A percentile compares a stretch with the other conserved stretches of the same genome.
These are phyloP conservation scores for Citrus inodora DNA, from an alignment of 345 rosid species.

Conservation along the genomic window DNA sequence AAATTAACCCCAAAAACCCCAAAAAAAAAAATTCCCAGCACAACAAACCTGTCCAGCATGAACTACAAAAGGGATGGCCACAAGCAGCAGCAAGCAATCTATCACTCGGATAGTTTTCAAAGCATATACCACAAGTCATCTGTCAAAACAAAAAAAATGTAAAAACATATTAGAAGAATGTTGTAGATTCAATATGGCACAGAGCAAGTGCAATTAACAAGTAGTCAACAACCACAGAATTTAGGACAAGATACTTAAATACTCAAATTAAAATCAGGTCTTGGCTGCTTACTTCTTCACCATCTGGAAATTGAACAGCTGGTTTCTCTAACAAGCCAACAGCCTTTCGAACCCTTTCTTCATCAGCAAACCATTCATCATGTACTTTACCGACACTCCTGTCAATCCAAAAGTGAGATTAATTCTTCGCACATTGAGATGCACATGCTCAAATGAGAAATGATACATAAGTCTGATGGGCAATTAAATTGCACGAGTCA, in stretches of 20 bases:
- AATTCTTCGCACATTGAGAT: neutral
- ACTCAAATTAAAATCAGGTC: neutral
- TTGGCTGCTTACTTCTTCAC: constrained; percentile 42
- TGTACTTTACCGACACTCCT: constrained; percentile 81
- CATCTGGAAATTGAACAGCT: constrained; percentile 36
- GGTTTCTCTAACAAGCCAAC: constrained; percentile 70
- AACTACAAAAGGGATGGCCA: constrained; percentile 72
- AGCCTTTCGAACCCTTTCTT: constrained; percentile 59
- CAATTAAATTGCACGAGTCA: neutral
- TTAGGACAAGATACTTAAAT: neutral
- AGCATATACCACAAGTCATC: constrained; percentile 79
- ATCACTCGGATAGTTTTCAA: constrained; percentile 43
- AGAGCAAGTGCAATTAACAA: neutral
- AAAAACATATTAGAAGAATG: constrained; percentile 4
- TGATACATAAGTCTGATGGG: neutral
- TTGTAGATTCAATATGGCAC: neutral
- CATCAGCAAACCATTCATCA: constrained; percentile 94
- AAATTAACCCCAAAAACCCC: too few relatives aligned
- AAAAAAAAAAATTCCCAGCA: neutral
- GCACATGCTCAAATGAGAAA: neutral
- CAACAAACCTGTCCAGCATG: constrained; percentile 75
- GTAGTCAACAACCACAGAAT: neutral
- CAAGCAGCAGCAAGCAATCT: constrained; percentile 59
- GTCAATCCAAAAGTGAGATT: constrained; percentile 8
- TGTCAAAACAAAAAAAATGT: constrained; percentile 20